A percentile compares a stretch with the other conserved stretches of the same genome.
These are phyloP conservation scores for Myriosclerotinia duriaeana DNA, from an alignment of 2,329 filamentous ascomycete genomes.

Conservation along the genomic window DNA sequence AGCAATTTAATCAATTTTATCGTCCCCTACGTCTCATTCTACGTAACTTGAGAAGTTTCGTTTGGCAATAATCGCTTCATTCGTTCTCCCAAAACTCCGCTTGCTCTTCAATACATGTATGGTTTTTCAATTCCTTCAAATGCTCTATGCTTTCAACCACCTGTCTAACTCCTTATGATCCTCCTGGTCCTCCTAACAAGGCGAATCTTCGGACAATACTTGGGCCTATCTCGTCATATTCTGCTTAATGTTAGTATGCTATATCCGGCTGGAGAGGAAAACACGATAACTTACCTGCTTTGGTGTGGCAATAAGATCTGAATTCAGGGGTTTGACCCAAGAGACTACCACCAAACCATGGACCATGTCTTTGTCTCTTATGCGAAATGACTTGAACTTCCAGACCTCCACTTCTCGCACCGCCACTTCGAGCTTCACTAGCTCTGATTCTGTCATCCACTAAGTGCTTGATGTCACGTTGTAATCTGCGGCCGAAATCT, in stretches of 20 bases:
- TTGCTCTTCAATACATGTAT: constrained; percentile 22
- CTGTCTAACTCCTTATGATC: constrained; percentile 52
- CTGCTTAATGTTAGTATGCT: constrained; percentile 24
- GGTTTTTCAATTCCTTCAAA: constrained; percentile 13
- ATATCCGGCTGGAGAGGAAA: not conserved
- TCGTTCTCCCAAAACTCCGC: constrained; percentile 15
- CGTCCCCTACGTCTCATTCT: not conserved
- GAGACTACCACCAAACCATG: constrained; percentile 97
- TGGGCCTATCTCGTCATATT: constrained; percentile 90
- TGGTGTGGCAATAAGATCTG: constrained; percentile 97
- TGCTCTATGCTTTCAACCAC: constrained; percentile 11
- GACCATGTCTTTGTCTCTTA: constrained; percentile 94
- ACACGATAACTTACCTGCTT: constrained; percentile 49
- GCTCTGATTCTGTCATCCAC: constrained; percentile 91
- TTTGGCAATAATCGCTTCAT: constrained; percentile 14
- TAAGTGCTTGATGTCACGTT: constrained; percentile 94
- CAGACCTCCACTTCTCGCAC: constrained; percentile 83
- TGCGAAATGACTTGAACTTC: constrained; percentile 97
- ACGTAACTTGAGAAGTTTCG: constrained; percentile 11
- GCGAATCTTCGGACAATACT: constrained; percentile 96
- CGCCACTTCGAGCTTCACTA: constrained; percentile 87
- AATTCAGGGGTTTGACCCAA: constrained; percentile 97
- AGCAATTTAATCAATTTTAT: constrained; percentile 23
- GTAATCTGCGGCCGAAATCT: constrained; percentile 92
- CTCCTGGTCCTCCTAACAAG: constrained; percentile 85